Evolutionary conservation across 257 asterid genomes (phyloP), one percentile per base, ranked within the genome.

Genomic region (Plantago major): DNA sequence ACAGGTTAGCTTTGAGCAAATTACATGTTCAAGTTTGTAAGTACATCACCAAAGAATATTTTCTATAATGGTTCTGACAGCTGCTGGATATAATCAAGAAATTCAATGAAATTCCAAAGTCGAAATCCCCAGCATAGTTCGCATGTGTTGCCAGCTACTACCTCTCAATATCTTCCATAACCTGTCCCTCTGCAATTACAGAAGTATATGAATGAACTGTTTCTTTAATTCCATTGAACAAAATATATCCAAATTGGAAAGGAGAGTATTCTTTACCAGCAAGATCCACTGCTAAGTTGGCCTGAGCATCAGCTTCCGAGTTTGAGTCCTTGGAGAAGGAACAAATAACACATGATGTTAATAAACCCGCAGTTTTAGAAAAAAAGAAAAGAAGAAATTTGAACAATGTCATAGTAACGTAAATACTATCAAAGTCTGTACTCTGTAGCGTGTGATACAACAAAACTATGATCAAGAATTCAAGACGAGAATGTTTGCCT

Each of bases 291-390:
- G 84, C 98, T 81, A 91, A 79, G 82, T 86, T 91, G 42, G 98
- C 98, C 73, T 73, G 98, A 64, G 81, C 78, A 81, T 91, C 98
- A 2, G 98, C 98, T 70, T 91, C 98, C 0, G 95, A 75, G 80
- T 91, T 91, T 37, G 84, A 81, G 74, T 88, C 98, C 98, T 88
- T 76, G 44, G 3, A 59, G 45, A 64, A 16, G 44, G 11, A 46
- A 19, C 42, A 28, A 42, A 17, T 4, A 45, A 30, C 22, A 47
- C 22, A 62, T 46, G 19, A 53, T 46, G 30, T 63, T 17, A 11
- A 14, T 13, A 8, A 42, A 54, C 85, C 70, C 77, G 87, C 96
- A 66, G 88, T 78, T 50, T 87, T n/a, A n/a, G n/a, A n/a, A 96
- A 58, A 74, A 71, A 62, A 87, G 83, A 71, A 86, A 84, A 78